A percentile compares a stretch with the other conserved stretches of the same genome.
phyloP scores from a whole-genome alignment of 495 filamentous ascomycete species.

The Penicillium maclennaniae region DNA sequence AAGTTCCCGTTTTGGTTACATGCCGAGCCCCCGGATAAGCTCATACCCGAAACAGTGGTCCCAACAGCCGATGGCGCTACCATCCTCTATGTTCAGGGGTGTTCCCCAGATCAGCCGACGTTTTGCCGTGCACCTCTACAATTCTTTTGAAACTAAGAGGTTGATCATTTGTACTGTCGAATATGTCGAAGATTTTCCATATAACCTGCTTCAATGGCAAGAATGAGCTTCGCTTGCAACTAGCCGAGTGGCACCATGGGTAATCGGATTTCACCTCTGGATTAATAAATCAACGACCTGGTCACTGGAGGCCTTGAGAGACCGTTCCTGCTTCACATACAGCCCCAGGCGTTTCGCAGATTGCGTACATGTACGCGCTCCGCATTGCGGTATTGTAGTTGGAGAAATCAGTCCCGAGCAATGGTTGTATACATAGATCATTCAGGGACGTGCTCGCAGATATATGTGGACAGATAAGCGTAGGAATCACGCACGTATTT shows the following conservation, averaged over 20 bases:
- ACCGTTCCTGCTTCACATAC: too few species aligned
- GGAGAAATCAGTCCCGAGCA: too few species aligned
- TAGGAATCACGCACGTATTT: too few species aligned
- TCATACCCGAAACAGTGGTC: constrained; percentile 8
- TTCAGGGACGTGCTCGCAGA: background rate
- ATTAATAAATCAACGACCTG: too few species aligned
- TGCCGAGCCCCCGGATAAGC: constrained; percentile 14
- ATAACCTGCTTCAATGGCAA: background rate
- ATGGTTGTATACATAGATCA: background rate
- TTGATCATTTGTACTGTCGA: too few species aligned
- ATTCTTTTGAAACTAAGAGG: too few species aligned
- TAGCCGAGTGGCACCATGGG: background rate
- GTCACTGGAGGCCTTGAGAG: too few species aligned
- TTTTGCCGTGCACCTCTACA: background rate
- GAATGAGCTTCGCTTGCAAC: background rate
- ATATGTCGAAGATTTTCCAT: background rate
- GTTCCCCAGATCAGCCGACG: background rate
- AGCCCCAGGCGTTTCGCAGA: too few species aligned
- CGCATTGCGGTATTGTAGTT: too few species aligned
- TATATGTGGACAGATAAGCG: too few species aligned
- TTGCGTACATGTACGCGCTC: too few species aligned
- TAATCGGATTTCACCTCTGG: too few species aligned
- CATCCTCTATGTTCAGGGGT: background rate
- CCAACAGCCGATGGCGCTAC: constrained; percentile 17
- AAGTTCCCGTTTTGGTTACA: constrained; percentile 11